phyloP scores from a whole-genome alignment of 768 basidiomycete species.

The Boletus speciosus region DNA sequence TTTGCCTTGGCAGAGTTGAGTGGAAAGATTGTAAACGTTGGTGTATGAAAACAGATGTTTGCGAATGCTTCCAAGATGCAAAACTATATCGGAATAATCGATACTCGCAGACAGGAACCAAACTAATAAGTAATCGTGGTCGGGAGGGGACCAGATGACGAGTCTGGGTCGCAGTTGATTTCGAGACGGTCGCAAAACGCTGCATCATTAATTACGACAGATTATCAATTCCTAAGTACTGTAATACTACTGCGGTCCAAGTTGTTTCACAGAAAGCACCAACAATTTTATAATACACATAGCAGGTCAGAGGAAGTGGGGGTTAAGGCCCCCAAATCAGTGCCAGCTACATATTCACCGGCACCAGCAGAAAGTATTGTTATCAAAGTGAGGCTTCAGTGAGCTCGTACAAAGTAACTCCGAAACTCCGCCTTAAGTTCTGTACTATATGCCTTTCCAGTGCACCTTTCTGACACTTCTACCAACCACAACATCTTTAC shows the following conservation, averaged over 20 bases:
- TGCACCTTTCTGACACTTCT: neutral
- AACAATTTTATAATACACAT: neutral
- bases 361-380: too few species aligned
- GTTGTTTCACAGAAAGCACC: too few species aligned
- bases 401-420: neutral
- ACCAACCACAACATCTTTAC: neutral
- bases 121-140: neutral
- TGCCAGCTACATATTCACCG: too few species aligned
- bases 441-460: neutral
- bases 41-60: neutral
- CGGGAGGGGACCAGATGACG: neutral
- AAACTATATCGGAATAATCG: neutral
- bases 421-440: conserved; percentile 3
- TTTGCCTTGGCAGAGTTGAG: conserved; percentile 10
- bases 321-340: too few species aligned
- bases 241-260: neutral
- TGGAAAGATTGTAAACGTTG: conserved; percentile 11
- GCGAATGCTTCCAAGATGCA: neutral
- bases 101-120: neutral
- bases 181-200: neutral
- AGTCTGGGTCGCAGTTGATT: neutral
- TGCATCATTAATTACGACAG: neutral
- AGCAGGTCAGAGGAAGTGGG: too few species aligned
- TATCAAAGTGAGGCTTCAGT: too few species aligned
- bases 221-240: neutral